Evolutionary conservation across 1,284 basidiomycete genomes (phyloP).

Genomic region (Apiotrichum montevideense): DNA sequence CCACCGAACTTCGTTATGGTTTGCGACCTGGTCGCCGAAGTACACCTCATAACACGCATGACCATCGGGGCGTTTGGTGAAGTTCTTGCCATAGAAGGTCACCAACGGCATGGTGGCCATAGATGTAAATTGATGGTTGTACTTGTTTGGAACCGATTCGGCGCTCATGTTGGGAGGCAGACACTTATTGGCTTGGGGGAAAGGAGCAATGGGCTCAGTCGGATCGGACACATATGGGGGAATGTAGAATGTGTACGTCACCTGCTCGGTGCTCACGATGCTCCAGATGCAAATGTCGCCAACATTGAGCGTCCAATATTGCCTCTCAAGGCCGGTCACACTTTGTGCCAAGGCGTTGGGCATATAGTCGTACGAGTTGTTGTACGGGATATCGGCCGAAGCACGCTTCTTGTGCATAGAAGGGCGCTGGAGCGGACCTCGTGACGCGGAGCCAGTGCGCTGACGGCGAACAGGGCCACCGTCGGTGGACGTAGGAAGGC

Average conservation of each 20-base stretch:
- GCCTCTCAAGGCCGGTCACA: slow-evolving; percentile 9
- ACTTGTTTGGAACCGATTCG: slow-evolving; percentile 23
- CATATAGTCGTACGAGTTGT: slow-evolving; percentile 19
- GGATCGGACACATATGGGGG: slow-evolving; percentile 54
- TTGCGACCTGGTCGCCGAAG: slow-evolving; percentile 80
- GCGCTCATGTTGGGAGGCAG: slow-evolving; percentile 59
- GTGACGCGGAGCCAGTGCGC: slow-evolving; percentile 29
- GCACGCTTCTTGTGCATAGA: slow-evolving; percentile 29
- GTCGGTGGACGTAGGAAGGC: slow-evolving; percentile 31
- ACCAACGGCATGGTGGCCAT: slow-evolving; percentile 30
- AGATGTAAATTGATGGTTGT: slow-evolving; percentile 33
- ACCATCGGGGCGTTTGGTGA: slow-evolving; percentile 69
- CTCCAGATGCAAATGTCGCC: slow-evolving; percentile 42
- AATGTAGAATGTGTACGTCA: slow-evolving; percentile 77
- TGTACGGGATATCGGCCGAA: slow-evolving; percentile 20
- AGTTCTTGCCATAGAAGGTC: slow-evolving; percentile 73
- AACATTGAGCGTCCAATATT: slow-evolving; percentile 37
- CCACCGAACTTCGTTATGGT: slow-evolving; percentile 80
- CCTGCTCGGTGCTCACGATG: slow-evolving; percentile 44
- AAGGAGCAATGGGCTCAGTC: slow-evolving; percentile 75
- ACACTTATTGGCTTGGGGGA: slow-evolving; percentile 76
- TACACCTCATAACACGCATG: slow-evolving; percentile 54
- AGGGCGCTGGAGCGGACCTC: slow-evolving; percentile 29
- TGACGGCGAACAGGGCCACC: slow-evolving; percentile 38
- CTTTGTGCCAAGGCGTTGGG: slow-evolving; percentile 4